Conservation (phyloP, 768 basidiomycete genomes). For the Sistotremastrum niveocremeum region DNA sequence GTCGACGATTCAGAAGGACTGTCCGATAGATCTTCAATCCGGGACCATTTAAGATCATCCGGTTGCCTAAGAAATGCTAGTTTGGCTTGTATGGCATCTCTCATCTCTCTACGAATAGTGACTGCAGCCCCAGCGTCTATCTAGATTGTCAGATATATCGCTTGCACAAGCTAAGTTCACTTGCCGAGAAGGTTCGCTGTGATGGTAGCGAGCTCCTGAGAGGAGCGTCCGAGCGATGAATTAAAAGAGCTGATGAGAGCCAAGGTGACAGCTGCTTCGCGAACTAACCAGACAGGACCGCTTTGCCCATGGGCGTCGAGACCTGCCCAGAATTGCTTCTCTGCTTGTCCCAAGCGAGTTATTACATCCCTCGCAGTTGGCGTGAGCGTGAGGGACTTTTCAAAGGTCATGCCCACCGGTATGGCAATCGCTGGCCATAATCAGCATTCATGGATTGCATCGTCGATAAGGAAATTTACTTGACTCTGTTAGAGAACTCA, state of each 20-base stretch:
- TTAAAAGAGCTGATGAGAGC: slow-evolving; percentile 64
- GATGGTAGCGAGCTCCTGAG: slow-evolving; percentile 33
- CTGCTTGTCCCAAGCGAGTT: slow-evolving; percentile 49
- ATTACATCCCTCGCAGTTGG: slow-evolving; percentile 45
- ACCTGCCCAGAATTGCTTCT: slow-evolving; percentile 54
- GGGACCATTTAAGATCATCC: slow-evolving; percentile 72
- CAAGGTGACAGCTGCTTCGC: slow-evolving; percentile 60
- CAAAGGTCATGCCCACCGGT: slow-evolving; percentile 60
- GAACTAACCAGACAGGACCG: slow-evolving; percentile 57
- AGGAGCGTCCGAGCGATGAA: slow-evolving; percentile 60
- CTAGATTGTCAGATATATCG: background rate
- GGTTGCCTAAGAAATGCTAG: slow-evolving; percentile 26
- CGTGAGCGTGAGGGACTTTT: slow-evolving; percentile 23
- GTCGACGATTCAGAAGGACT: too few relatives aligned
- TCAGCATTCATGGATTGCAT: background rate
- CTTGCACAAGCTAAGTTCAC: slow-evolving; percentile 6
- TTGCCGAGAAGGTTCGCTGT: slow-evolving; percentile 53
- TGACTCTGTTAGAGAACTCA: slow-evolving; percentile 84
- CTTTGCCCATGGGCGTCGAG: slow-evolving; percentile 38
- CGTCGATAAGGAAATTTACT: slow-evolving; percentile 35
- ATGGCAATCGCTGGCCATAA: slow-evolving; percentile 56
- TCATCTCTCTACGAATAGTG: slow-evolving; percentile 73
- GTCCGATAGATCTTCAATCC: slow-evolving; percentile 15
- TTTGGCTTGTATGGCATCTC: slow-evolving; percentile 70
- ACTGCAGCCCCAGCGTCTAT: slow-evolving; percentile 64